A percentile compares a stretch with the other conserved stretches of the same genome.
phyloP scores from a whole-genome alignment of 164 flowering plant genomes.

The Aristolochia californica region DNA sequence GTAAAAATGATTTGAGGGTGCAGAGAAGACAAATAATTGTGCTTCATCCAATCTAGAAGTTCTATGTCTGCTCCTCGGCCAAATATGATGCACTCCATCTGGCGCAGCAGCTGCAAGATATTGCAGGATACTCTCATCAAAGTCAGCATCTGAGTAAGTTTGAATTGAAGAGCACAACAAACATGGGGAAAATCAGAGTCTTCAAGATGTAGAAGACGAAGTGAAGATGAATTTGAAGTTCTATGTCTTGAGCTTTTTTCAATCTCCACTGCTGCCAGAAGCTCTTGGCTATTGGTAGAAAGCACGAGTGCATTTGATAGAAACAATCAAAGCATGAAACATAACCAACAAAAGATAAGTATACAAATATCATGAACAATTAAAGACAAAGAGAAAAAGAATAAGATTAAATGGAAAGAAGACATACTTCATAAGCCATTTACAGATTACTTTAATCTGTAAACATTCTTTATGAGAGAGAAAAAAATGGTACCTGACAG shows the following conservation, averaged over 20 bases:
- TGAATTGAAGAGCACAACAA: slow-evolving; percentile 7
- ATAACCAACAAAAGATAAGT: too few relatives aligned
- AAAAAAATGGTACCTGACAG: slow-evolving; percentile 31
- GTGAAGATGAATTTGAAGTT: slow-evolving; percentile 12
- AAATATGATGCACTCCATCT: slow-evolving; percentile 28
- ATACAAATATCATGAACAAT: too few relatives aligned
- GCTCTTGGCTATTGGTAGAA: slow-evolving; percentile 50
- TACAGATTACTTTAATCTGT: too few relatives aligned
- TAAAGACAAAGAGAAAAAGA: too few relatives aligned
- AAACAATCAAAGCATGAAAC: too few relatives aligned
- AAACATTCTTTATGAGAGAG: background rate
- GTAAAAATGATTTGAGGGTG: slow-evolving; percentile 20
- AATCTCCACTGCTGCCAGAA: slow-evolving; percentile 43
- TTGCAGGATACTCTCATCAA: slow-evolving; percentile 48
- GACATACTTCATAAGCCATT: too few relatives aligned
- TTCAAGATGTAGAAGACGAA: slow-evolving; percentile 15
- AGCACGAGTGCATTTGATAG: too few relatives aligned
- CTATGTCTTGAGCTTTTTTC: slow-evolving; percentile 40
- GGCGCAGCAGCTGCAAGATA: slow-evolving; percentile 44
- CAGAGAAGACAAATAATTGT: slow-evolving; percentile 16
- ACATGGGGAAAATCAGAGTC: slow-evolving; percentile 31
- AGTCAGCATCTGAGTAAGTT: slow-evolving; percentile 31
- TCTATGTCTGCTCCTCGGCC: slow-evolving; percentile 37
- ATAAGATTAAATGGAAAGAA: too few relatives aligned
- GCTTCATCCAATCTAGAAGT: slow-evolving; percentile 28